A percentile compares a stretch with the other conserved stretches of the same genome.
phyloP scores from a whole-genome alignment of 73 alveolate species.

The Stentor coeruleus region DNA sequence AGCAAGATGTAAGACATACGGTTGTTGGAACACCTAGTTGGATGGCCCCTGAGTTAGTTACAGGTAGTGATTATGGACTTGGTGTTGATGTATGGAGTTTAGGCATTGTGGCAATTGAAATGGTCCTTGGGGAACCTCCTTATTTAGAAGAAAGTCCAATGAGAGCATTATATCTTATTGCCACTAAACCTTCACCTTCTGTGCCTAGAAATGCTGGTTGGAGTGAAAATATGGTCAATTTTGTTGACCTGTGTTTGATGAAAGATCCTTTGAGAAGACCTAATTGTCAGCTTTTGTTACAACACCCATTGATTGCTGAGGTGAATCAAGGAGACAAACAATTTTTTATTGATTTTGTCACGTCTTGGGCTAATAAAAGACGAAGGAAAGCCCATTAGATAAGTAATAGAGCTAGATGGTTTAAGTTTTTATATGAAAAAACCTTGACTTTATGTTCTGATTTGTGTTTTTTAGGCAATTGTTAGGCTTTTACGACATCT shows the following conservation, averaged over 20 bases:
- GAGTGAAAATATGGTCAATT: not conserved
- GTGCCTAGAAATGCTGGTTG: not conserved
- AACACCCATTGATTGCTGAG: not conserved
- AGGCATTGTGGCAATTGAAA: slow-evolving; percentile 70
- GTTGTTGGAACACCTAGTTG: slow-evolving; percentile 83
- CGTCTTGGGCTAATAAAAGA: too few relatives aligned
- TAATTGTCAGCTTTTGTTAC: not conserved
- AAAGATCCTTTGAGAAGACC: not conserved
- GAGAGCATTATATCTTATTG: slow-evolving; percentile 35
- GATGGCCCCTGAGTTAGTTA: slow-evolving; percentile 90
- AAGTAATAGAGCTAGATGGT: too few relatives aligned
- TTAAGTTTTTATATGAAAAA: too few relatives aligned
- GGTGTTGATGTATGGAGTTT: slow-evolving; percentile 79
- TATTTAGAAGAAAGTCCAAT: slow-evolving; percentile 37
- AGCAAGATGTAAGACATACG: slow-evolving; percentile 62
- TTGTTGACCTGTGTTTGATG: not conserved
- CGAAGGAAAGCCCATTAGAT: too few relatives aligned
- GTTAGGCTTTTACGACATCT: too few relatives aligned
- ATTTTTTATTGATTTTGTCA: not conserved
- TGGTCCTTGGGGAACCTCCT: slow-evolving; percentile 63
- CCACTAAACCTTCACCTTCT: slow-evolving; percentile 44
- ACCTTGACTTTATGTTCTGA: too few relatives aligned
- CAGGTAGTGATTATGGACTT: slow-evolving; percentile 53
- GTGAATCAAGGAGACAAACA: not conserved
- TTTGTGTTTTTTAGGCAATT: too few relatives aligned